Evolutionary conservation across 106 monocot genomes (phyloP), one percentile per base, ranked within the genome.

Genomic region (Triglochin maritima): DNA sequence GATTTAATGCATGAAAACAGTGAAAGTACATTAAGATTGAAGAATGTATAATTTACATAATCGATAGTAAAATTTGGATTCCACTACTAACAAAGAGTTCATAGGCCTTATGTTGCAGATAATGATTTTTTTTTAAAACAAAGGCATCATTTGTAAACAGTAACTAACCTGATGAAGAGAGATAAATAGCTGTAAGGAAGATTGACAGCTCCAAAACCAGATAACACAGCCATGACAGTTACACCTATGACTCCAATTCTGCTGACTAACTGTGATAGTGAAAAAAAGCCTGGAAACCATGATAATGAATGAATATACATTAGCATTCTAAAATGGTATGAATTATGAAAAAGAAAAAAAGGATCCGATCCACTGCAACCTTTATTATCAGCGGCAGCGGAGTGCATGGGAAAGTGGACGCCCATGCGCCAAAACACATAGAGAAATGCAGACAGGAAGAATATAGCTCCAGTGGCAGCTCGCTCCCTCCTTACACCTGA

Each of bases 391-490:
- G 87, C n/a, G n/a, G n/a, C n/a, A n/a, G n/a, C n/a, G n/a, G n/a
- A 90, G 79, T 87, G 95, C 95, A 96, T 90, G 7, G 95, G 95
- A 80, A 96, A 96, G 62, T 96, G 95, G 74, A 91, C 83, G 12
- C 95, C 95, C 88, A 96, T 81, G 52, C 88, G 87, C 95, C 95
- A 96, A 77, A 96, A 96, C 56, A 63, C 95, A 77, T 91, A 96
- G 42, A 96, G 79, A 72, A 96, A 96, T 7, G 71, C 85, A 60
- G 87, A 69, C 56, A 91, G 74, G 64, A 96, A 96, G 51, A 96
- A 56, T 65, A 78, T 72, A 69, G 95, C 90, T 67, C 90, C 90
- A 63, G 83, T 69, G 47, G 76, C 83, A 71, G 90, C 85, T 65
- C 91, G 76, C 69, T 96, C 90, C 70, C 73, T 90, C 69, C 90